Percentiles rank a stretch among this genome's conserved stretches.
Evolutionary conservation across 306 rosid species (phyloP).

Genomic region (Herpetospermum pedunculosum): DNA sequence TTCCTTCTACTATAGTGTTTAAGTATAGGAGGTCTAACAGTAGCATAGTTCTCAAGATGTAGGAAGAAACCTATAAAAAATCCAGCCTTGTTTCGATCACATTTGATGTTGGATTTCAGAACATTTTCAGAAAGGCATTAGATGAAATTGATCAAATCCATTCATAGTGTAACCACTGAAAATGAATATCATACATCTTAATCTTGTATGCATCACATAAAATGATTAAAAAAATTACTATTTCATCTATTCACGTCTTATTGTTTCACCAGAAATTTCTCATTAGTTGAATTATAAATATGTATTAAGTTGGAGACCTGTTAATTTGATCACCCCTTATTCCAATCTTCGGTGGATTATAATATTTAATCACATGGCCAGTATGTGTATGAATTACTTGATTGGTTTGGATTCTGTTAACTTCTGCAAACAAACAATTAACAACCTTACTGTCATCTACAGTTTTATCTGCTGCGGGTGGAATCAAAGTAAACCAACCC

Average conservation of each 20-base stretch:
- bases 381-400: neutral
- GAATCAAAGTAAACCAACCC: constrained; percentile 84
- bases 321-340: neutral
- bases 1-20: too few species aligned
- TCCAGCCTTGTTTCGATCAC: neutral
- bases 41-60: neutral
- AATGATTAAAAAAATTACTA: neutral
- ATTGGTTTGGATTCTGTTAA: neutral
- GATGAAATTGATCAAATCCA: neutral
- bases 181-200: neutral
- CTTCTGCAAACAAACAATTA: neutral
- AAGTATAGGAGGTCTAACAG: too few species aligned
- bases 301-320: neutral
- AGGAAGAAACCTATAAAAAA: neutral
- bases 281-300: neutral
- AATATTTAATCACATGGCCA: neutral
- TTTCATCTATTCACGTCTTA: neutral
- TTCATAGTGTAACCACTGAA: neutral
- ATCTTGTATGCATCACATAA: neutral
- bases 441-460: constrained; percentile 2
- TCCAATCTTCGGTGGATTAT: neutral
- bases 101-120: neutral
- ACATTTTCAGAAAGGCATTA: neutral
- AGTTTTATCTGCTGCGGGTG: constrained; percentile 96
- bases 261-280: neutral